A percentile compares a stretch with the other conserved stretches of the same genome.
These are phyloP conservation scores for Colletotrichum sp. DNA, from an alignment of 2,329 filamentous ascomycete genomes.

Conservation along the genomic window DNA sequence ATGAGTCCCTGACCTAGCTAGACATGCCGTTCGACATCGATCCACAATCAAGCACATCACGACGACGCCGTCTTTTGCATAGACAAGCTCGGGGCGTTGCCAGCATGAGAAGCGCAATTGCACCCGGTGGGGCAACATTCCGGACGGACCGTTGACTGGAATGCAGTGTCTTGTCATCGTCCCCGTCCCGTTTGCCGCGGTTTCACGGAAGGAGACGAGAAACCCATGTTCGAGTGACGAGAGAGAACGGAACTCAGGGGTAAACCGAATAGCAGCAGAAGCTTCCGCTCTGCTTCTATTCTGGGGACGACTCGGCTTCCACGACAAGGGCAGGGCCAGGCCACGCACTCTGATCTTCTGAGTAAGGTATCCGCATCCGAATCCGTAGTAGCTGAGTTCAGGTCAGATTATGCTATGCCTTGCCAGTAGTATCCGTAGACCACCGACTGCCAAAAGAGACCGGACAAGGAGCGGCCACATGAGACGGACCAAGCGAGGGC, in stretches of 20 bases:
- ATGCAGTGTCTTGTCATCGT: not conserved
- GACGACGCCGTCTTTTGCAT: not conserved
- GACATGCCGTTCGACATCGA: not conserved
- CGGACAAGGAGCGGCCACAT: not conserved
- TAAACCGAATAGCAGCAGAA: not conserved
- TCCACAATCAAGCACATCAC: not conserved
- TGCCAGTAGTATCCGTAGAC: not conserved
- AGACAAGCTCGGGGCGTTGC: not conserved
- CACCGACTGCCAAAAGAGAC: not conserved
- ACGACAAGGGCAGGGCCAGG: not conserved
- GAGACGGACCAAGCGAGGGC: not conserved
- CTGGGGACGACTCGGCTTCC: not conserved
- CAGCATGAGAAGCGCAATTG: not conserved
- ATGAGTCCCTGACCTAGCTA: not conserved
- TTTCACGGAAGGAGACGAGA: constrained; percentile 12
- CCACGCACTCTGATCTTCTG: not conserved
- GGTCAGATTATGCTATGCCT: not conserved
- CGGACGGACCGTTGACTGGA: not conserved
- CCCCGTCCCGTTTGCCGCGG: constrained; percentile 5
- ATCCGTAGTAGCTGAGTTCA: not conserved
- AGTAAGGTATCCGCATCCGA: not conserved
- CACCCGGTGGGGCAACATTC: not conserved
- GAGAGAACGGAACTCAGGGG: not conserved
- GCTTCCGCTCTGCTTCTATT: constrained; percentile 8
- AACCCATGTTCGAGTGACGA: not conserved